Evolutionary conservation across 306 rosid genomes (phyloP).

Genomic region (Cicer chorassanicum): DNA sequence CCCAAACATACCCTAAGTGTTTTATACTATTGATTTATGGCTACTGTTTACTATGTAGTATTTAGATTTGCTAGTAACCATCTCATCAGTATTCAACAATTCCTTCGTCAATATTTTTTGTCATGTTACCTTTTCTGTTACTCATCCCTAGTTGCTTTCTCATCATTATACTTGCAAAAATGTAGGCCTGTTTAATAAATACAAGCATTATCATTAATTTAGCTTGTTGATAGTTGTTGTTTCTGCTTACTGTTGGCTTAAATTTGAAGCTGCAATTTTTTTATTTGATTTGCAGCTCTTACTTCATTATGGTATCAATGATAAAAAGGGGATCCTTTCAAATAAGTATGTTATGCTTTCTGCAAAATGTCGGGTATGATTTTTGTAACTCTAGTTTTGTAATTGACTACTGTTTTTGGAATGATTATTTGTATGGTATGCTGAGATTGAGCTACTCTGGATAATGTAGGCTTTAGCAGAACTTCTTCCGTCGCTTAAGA

Average conservation of each 20-base stretch:
- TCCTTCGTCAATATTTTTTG: not conserved
- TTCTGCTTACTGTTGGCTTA: constrained; percentile 35
- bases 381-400: constrained; percentile 36
- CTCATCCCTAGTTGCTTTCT: not conserved
- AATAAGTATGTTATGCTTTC: constrained; percentile 81
- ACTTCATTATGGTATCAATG: constrained; percentile 65
- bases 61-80: constrained; percentile 8
- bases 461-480: constrained; percentile 68
- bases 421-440: constrained; percentile 36
- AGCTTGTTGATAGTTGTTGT: not conserved
- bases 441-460: constrained; percentile 44
- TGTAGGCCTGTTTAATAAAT: not conserved
- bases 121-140: constrained; percentile 3
- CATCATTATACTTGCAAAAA: constrained; percentile 7
- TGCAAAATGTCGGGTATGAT: constrained; percentile 87
- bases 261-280: constrained; percentile 40
- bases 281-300: constrained; percentile 68
- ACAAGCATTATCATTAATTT: constrained; percentile 26
- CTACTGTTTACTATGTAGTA: not conserved
- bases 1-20: not conserved
- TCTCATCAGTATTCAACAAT: constrained; percentile 18
- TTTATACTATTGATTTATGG: constrained; percentile 17
- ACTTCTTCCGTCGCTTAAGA: constrained; percentile 82
- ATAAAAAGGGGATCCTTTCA: constrained; percentile 75
- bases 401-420: constrained; percentile 15